A percentile compares a stretch with the other conserved stretches of the same genome.
phyloP scores from a whole-genome alignment of 2,329 filamentous ascomycete genomes.

The Trichoderma cornu-damae region DNA sequence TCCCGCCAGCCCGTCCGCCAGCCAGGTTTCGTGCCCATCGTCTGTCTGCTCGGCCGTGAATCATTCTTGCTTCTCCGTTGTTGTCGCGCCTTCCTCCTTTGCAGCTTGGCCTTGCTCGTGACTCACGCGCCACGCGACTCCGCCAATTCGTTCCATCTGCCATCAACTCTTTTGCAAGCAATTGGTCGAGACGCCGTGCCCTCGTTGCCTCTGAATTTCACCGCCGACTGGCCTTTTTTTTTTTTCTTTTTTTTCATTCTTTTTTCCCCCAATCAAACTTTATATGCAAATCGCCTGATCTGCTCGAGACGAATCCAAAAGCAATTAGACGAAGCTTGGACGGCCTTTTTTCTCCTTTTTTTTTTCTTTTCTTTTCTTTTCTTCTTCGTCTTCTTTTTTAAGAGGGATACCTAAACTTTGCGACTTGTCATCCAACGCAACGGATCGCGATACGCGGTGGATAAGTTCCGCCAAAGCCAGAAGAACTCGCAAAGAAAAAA shows the following conservation, averaged over 20 bases:
- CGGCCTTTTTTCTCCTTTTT: not conserved
- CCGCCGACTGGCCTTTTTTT: not conserved
- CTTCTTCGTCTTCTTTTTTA: too few relatives aligned
- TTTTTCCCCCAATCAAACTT: too few relatives aligned
- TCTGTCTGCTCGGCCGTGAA: not conserved
- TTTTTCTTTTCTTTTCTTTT: too few relatives aligned
- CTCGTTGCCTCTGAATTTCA: not conserved
- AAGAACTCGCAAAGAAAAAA: too few relatives aligned
- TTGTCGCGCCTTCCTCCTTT: conserved; percentile 13
- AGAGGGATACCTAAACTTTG: not conserved
- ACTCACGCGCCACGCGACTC: conserved; percentile 17
- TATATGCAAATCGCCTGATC: not conserved
- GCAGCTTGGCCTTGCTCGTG: not conserved
- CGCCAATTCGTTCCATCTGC: conserved; percentile 13
- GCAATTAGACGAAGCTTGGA: not conserved
- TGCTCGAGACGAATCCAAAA: not conserved
- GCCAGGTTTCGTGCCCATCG: conserved; percentile 5
- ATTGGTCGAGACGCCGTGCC: not conserved
- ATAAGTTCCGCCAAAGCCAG: not conserved
- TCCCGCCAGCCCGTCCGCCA: not conserved
- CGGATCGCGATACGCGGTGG: conserved; percentile 2
- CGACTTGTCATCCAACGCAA: not conserved
- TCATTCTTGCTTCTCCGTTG: not conserved
- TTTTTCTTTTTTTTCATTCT: too few relatives aligned
- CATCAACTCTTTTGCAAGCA: not conserved